Evolutionary conservation across 352 stramenopile species (phyloP), one percentile per base, ranked within the genome.

Genomic region (Globisporangium abappressorium): DNA sequence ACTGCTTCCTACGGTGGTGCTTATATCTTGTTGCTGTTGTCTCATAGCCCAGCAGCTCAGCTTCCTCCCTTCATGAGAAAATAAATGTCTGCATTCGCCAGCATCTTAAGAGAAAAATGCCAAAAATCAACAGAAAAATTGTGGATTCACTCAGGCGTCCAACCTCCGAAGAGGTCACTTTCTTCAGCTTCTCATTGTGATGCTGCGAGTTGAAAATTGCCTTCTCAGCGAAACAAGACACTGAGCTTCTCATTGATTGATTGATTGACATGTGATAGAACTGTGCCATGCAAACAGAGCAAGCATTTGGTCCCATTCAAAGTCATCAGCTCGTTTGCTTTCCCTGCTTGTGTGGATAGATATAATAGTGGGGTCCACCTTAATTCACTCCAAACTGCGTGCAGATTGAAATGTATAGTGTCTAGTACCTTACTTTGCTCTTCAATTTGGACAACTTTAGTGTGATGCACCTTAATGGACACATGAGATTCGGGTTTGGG

Each of bases 51-150:
- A 49, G 57, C 33, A 49, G 22, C 18, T 62, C 28, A 41, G 22
- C 33, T 24, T 51, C 43, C 22, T 18, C 18, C 43, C 43, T 51
- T 49, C n/a, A 28, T 65, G 60, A 46, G 60, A 65, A 46, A 28
- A 33, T 64, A 46, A 56, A 57, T 56, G 43, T 57, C 49, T 65
- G 59, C 59, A 65, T 65, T 55, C 38, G 55, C 26, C 59, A 65
- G 60, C 60, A 57, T 54, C 26, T 51, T 46, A 47, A 36, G 24
- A 57, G 38, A 55, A 64, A 64, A 53, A 15, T 4, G 54, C 33
- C 30, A 57, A 34, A 57, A 65, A 47, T 12, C 15, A 57, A 57
- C n/a, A 57, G 15, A 57, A 65, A 57, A 57, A 57, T 38, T 47
- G 47, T 38, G 33, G n/a, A 43, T 65, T 65, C 60, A 49, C 59